Percentiles rank a stretch among this genome's conserved stretches.
Evolutionary conservation across 805 yeast genomes (phyloP).

Genomic region (Candida germanica): DNA sequence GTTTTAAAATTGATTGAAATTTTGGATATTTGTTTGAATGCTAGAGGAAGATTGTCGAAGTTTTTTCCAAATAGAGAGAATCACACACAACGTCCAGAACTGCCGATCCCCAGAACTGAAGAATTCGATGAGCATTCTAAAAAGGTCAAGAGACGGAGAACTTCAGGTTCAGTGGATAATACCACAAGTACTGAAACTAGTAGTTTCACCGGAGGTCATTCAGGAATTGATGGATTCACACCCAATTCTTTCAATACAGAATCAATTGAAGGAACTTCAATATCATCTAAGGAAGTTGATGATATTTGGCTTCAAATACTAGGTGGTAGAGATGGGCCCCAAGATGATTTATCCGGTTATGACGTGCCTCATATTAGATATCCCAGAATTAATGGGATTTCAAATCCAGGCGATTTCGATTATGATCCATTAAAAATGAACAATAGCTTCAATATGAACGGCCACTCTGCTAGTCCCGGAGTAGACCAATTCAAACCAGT

Average conservation of each 20-base stretch:
- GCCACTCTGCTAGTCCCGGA: neutral
- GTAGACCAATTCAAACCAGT: neutral
- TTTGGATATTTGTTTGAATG: constrained; percentile 8
- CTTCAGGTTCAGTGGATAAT: neutral
- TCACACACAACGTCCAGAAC: neutral
- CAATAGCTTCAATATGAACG: neutral
- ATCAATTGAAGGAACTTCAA: neutral
- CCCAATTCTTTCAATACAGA: neutral
- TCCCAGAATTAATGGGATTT: neutral
- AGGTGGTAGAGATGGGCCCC: constrained; percentile 1
- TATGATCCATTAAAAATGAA: neutral
- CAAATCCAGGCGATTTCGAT: neutral
- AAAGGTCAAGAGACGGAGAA: neutral
- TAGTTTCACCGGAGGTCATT: neutral
- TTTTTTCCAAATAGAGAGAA: neutral
- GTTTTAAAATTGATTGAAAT: constrained; percentile 2
- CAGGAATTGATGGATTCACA: neutral
- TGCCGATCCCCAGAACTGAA: neutral
- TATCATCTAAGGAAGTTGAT: constrained; percentile 2
- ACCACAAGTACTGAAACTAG: neutral
- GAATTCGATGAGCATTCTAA: constrained; percentile 2
- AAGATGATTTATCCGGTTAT: neutral
- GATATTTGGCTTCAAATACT: constrained; percentile 7
- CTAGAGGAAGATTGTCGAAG: constrained; percentile 1
- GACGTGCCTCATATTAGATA: constrained; percentile 4